Conservation (phyloP, 2,329 filamentous ascomycete genomes). For the Alternaria solani region DNA sequence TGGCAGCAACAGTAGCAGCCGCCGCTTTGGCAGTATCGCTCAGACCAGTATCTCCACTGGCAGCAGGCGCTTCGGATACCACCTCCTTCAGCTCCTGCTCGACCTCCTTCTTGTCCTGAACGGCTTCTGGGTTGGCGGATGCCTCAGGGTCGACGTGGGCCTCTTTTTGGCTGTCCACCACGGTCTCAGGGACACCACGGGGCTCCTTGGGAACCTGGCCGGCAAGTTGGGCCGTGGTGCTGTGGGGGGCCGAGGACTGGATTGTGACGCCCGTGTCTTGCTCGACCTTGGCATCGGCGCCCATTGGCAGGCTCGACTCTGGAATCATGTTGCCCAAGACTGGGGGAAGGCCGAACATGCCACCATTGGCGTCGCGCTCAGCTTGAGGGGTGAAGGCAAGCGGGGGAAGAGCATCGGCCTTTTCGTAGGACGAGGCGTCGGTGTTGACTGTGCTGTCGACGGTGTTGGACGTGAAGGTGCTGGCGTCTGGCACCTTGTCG, state of each 20-base stretch:
- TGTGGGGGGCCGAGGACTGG: slow-evolving; percentile 54
- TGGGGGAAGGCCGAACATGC: slow-evolving; percentile 57
- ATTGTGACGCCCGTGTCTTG: slow-evolving; percentile 52
- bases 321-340: slow-evolving; percentile 74
- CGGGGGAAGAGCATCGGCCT: slow-evolving; percentile 68
- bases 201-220: slow-evolving; percentile 56
- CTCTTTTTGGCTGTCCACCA: slow-evolving; percentile 75
- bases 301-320: slow-evolving; percentile 81
- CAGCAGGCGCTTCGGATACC: slow-evolving; percentile 60
- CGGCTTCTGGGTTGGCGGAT: slow-evolving; percentile 69
- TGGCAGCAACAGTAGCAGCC: slow-evolving; percentile 44
- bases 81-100: slow-evolving; percentile 75
- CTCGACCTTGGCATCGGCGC: slow-evolving; percentile 53
- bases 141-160: slow-evolving; percentile 72
- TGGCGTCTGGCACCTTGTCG: slow-evolving; percentile 77
- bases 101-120: slow-evolving; percentile 74
- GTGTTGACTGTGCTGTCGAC: slow-evolving; percentile 65
- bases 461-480: slow-evolving; percentile 71
- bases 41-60: slow-evolving; percentile 37
- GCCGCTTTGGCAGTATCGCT: slow-evolving; percentile 24
- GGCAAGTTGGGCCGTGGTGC: slow-evolving; percentile 58
- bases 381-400: slow-evolving; percentile 55
- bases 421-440: slow-evolving; percentile 87
- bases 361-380: slow-evolving; percentile 54
- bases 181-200: slow-evolving; percentile 64